Evolutionary conservation across 306 rosid genomes (phyloP).

Genomic region (Quillaja saponaria): DNA sequence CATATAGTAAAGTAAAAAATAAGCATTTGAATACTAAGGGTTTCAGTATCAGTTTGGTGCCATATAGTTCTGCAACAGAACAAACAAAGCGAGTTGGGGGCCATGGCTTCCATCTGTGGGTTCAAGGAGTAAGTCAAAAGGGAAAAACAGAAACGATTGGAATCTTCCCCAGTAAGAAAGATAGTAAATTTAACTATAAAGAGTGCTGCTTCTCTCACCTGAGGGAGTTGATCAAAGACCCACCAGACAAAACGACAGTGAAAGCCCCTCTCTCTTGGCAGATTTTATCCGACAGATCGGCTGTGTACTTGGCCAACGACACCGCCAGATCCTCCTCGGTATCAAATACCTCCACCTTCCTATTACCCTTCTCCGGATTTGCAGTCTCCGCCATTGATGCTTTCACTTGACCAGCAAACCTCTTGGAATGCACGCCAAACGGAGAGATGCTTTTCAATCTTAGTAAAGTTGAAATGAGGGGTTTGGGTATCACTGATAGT

Average conservation of each 20-base stretch:
- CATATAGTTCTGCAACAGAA: no score
- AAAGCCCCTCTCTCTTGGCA: slow-evolving; percentile 62
- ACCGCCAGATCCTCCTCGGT: slow-evolving; percentile 58
- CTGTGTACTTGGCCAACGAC: slow-evolving; percentile 74
- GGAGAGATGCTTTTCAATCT: slow-evolving; percentile 11
- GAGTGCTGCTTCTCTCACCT: slow-evolving; percentile 53
- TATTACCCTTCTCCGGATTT: slow-evolving; percentile 16
- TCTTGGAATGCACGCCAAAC: slow-evolving; percentile 5
- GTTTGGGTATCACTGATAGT: no score
- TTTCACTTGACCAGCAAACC: not conserved
- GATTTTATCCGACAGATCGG: slow-evolving; percentile 73
- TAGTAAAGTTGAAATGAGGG: no score
- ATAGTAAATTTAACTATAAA: no score
- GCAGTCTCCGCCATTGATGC: slow-evolving; percentile 48
- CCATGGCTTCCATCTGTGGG: no score
- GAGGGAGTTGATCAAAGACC: slow-evolving; percentile 68
- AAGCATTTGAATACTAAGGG: no score
- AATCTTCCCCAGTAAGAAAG: no score
- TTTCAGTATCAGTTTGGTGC: no score
- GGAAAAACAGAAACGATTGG: no score
- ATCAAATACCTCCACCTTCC: slow-evolving; percentile 61
- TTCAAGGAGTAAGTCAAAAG: no score
- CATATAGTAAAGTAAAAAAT: no score
- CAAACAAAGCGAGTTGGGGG: no score
- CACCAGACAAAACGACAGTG: slow-evolving; percentile 85